Evolutionary conservation across 345 rosid genomes (phyloP).

Genomic region (Citrus australasica): DNA sequence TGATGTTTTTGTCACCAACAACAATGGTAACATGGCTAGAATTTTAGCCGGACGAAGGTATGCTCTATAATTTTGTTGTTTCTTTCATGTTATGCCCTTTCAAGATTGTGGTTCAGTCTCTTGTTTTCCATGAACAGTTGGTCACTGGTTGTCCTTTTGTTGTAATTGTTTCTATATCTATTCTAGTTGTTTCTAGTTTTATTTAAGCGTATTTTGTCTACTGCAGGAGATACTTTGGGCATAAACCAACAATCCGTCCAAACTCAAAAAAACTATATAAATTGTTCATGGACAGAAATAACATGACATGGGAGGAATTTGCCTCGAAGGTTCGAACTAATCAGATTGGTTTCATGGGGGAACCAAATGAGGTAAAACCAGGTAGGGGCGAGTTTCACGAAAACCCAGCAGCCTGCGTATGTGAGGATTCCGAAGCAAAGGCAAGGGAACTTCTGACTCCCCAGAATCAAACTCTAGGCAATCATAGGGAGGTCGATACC

Average conservation of each 20-base stretch:
- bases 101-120: neutral
- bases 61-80: neutral
- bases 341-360: slow-evolving; percentile 91
- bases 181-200: neutral
- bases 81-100: neutral
- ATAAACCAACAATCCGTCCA: slow-evolving; percentile 84
- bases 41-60: slow-evolving; percentile 95
- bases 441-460: slow-evolving; percentile 8
- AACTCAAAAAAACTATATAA: slow-evolving; percentile 73
- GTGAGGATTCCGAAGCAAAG: slow-evolving; percentile 47
- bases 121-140: neutral
- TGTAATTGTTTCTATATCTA: neutral
- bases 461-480: neutral
- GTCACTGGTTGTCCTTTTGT: neutral
- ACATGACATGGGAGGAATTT: slow-evolving; percentile 87
- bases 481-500: slow-evolving; percentile 1
- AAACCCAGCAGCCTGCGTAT: slow-evolving; percentile 80
- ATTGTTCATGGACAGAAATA: slow-evolving; percentile 56
- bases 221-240: slow-evolving; percentile 88
- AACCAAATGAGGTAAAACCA: slow-evolving; percentile 70
- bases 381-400: slow-evolving; percentile 86
- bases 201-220: neutral
- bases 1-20: slow-evolving; percentile 87
- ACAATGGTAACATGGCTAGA: slow-evolving; percentile 96
- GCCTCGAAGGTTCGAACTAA: slow-evolving; percentile 44